These are phyloP conservation scores for Tetracladium marchalianum DNA, from an alignment of 495 filamentous ascomycete genomes.

Conservation along the genomic window DNA sequence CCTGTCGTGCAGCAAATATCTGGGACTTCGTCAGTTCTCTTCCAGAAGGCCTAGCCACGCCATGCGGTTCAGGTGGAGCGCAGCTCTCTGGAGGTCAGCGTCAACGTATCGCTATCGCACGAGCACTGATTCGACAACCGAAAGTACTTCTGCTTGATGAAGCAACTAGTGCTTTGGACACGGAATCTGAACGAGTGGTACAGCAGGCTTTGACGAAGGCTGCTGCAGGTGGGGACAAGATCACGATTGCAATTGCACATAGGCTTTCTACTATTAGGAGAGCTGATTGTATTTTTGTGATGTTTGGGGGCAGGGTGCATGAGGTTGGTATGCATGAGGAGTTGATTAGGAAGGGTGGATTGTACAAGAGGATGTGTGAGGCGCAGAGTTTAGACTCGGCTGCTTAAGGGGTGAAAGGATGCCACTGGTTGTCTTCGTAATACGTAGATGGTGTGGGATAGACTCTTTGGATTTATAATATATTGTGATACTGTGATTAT, in stretches of 20 bases:
- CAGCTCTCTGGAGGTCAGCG: conserved; percentile 51
- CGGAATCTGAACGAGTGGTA: conserved; percentile 41
- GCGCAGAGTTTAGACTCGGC: no score
- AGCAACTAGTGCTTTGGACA: conserved; percentile 53
- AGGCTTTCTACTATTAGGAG: conserved; percentile 43
- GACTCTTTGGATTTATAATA: no score
- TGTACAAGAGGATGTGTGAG: conserved; percentile 13
- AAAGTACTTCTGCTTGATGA: conserved; percentile 67
- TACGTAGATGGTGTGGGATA: no score
- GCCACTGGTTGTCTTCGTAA: no score
- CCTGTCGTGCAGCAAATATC: conserved; percentile 13
- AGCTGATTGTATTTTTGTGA: conserved; percentile 56
- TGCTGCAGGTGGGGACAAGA: conserved; percentile 29
- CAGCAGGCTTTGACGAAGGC: conserved; percentile 59
- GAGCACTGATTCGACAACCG: conserved; percentile 55
- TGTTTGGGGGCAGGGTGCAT: conserved; percentile 54
- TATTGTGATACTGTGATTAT: no score
- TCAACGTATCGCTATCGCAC: conserved; percentile 53
- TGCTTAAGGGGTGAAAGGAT: no score
- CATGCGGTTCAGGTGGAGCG: conserved; percentile 41
- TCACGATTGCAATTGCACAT: conserved; percentile 43
- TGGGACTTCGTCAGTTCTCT: conserved; percentile 32
- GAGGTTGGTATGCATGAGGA: conserved; percentile 61
- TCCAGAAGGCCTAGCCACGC: conserved; percentile 37
- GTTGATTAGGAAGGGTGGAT: conserved; percentile 33